phyloP scores from a whole-genome alignment of 208 protist species.

The Leishmania turanica region DNA sequence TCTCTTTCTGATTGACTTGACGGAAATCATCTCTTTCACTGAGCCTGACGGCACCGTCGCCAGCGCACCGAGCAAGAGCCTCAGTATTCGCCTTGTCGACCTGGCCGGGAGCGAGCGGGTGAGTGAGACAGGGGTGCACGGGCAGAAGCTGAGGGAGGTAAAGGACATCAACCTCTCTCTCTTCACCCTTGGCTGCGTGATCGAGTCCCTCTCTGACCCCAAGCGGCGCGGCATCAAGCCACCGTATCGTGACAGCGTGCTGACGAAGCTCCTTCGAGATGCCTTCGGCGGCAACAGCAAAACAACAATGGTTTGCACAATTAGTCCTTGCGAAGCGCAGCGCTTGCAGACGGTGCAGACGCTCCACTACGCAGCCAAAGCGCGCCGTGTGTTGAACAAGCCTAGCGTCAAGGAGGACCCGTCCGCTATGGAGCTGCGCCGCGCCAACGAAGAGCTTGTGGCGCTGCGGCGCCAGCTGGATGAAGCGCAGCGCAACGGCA shows the following conservation, averaged over 20 bases:
- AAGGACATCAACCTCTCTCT: conserved; percentile 87
- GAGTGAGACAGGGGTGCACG: conserved; percentile 72
- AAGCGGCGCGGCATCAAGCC: conserved; percentile 72
- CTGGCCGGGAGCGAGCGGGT: conserved; percentile 89
- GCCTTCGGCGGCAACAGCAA: conserved; percentile 92
- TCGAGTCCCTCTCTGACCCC: conserved; percentile 74
- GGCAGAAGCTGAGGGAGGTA: conserved; percentile 83
- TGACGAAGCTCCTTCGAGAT: conserved; percentile 89
- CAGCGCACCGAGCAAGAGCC: conserved; percentile 64
- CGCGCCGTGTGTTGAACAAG: conserved; percentile 77
- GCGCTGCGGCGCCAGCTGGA: conserved; percentile 50
- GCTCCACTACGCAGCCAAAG: conserved; percentile 84
- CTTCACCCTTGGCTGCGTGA: conserved; percentile 88
- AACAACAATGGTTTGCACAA: conserved; percentile 88
- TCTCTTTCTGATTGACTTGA: conserved; percentile 83
- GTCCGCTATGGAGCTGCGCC: conserved; percentile 69
- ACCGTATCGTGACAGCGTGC: conserved; percentile 84
- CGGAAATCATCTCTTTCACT: conserved; percentile 65
- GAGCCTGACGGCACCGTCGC: conserved; percentile 59
- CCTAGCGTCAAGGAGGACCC: conserved; percentile 80
- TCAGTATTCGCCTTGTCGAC: conserved; percentile 84
- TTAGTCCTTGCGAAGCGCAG: conserved; percentile 62
- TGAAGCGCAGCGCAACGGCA: conserved; percentile 44
- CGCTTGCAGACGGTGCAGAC: conserved; percentile 79
- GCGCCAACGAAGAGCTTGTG: conserved; percentile 70